Evolutionary conservation across 352 stramenopile species (phyloP).

Genomic region (Globisporangium nunn): DNA sequence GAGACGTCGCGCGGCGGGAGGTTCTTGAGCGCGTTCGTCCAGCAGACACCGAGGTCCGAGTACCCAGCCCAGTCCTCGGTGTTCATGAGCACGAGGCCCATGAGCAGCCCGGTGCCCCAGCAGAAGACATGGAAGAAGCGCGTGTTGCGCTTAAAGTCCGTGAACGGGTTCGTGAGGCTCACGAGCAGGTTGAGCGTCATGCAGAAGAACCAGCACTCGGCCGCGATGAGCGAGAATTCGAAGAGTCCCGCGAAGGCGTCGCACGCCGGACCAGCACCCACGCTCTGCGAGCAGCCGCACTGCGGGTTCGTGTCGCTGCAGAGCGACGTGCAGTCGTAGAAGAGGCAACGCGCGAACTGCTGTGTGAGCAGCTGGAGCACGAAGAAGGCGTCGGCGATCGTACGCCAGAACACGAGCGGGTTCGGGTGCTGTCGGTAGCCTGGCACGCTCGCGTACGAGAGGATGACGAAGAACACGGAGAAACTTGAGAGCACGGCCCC

Average conservation of each 20-base stretch:
- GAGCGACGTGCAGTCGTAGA: conserved; percentile 74
- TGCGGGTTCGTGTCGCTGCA: conserved; percentile 60
- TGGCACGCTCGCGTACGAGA: conserved; percentile 75
- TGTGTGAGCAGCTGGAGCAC: conserved; percentile 76
- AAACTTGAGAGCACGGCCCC: conserved; percentile 74
- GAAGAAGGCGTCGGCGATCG: conserved; percentile 80
- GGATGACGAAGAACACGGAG: conserved; percentile 84
- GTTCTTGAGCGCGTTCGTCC: conserved; percentile 78
- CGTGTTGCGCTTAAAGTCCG: conserved; percentile 85
- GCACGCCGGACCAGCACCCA: conserved; percentile 43
- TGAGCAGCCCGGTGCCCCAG: conserved; percentile 55
- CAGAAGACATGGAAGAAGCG: conserved; percentile 81
- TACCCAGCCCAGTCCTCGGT: conserved; percentile 73
- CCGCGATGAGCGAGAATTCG: conserved; percentile 78
- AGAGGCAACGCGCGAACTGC: conserved; percentile 75
- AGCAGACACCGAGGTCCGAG: conserved; percentile 82
- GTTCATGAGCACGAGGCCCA: conserved; percentile 68
- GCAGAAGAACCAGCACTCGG: conserved; percentile 87
- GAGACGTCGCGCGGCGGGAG: conserved; percentile 27
- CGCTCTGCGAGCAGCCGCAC: conserved; percentile 61
- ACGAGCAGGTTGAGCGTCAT: conserved; percentile 87
- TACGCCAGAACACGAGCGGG: conserved; percentile 85
- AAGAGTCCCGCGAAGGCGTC: conserved; percentile 75
- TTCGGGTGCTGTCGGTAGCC: conserved; percentile 83
- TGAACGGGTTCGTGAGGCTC: conserved; percentile 88